Evolutionary conservation across 176 grass and related monocot species (phyloP), one percentile per base, ranked within the genome.

Genomic region (Zoysia japonica): DNA sequence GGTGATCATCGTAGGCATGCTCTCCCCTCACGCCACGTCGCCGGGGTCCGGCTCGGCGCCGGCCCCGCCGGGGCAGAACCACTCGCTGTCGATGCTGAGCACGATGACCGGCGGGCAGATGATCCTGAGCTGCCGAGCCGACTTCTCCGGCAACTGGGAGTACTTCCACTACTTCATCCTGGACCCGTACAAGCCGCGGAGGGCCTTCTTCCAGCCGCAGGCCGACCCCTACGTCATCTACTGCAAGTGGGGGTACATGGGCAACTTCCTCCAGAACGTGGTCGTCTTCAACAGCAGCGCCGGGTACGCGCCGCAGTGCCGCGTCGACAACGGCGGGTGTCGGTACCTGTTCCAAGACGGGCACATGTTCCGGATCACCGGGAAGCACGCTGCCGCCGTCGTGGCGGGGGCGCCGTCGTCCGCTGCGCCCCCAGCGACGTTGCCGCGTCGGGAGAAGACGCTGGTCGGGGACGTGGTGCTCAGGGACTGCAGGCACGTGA

Each of bases 161-260:
- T 89, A 85, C 82, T 85, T 89, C 78, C 82, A 89, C 87, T 85
- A 89, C 82, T 89, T 85, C 82, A 89, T 89, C 77, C 78, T 89
- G 14, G 87, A 89, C 72, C 82, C 87, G 0, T 89, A 89, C 87
- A 85, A 81, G 78, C 87, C 60, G 7, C 82, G 77, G 50, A 82
- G 60, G 41, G 87, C 82, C 78, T 89, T 60, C 82, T 89, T 89
- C 87, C 78, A 72, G 82, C 87, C 87, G 10, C 78, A 65, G 49
- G 61, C 49, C 36, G 57, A 73, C 41, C 54, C 80, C 40, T 86
- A 83, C 64, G 47, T 81, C 62, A 74, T 90, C 70, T 56, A 69
- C 75, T 90, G 88, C 80, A 87, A 86, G 88, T 90, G 84, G 84
- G 88, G 80, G 3, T 87, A 86, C 88, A 86, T 86, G 75, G 88